Evolutionary conservation across 2,329 filamentous ascomycete genomes (phyloP).

Genomic region (Bipolaris cookei): DNA sequence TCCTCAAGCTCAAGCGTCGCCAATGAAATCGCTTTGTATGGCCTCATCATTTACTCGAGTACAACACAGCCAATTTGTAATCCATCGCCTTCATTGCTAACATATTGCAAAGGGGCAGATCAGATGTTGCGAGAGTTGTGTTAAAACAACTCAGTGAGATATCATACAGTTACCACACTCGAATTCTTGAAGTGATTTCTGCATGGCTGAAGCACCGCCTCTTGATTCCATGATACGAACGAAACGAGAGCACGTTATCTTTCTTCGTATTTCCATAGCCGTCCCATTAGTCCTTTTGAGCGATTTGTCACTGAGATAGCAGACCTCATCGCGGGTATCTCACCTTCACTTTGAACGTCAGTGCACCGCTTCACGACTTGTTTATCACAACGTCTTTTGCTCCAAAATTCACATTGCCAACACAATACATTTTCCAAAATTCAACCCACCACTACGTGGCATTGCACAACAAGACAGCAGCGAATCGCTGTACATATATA

Average conservation of each 20-base stretch:
- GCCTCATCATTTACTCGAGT: not conserved
- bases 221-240: too few relatives aligned
- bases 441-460: not conserved
- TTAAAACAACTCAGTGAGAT: not conserved
- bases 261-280: too few relatives aligned
- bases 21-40: not conserved
- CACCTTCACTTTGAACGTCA: constrained; percentile 5
- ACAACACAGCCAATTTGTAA: not conserved
- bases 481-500: not conserved
- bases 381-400: not conserved
- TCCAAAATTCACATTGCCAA: constrained; percentile 2
- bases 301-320: not conserved
- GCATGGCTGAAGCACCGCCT: too few relatives aligned
- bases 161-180: too few relatives aligned
- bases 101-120: not conserved
- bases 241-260: too few relatives aligned
- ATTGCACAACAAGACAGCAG: not conserved
- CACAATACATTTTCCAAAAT: not conserved
- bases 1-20: not conserved
- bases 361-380: not conserved
- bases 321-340: not conserved
- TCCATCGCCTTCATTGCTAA: not conserved
- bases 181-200: too few relatives aligned
- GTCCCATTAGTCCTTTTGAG: not conserved
- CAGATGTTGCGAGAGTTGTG: not conserved